Evolutionary conservation across 2,329 filamentous ascomycete species (phyloP).

Genomic region (Fusarium concolor): DNA sequence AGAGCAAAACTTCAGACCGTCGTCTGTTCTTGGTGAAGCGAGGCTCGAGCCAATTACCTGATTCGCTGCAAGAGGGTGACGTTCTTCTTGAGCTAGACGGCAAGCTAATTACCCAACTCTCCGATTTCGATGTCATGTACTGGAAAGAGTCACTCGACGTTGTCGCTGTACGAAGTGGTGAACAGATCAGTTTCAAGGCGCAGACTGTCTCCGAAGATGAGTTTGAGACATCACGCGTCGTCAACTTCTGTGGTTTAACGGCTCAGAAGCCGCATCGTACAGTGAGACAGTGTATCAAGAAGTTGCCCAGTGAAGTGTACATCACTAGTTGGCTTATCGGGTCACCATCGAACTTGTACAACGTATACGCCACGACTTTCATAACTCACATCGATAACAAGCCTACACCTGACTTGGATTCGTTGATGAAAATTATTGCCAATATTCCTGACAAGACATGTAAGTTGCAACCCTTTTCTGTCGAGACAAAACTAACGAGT

Average conservation of each 20-base stretch:
- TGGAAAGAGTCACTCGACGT: slow-evolving; percentile 84
- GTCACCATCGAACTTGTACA: slow-evolving; percentile 87
- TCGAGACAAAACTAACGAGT: background rate
- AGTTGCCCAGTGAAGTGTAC: slow-evolving; percentile 97
- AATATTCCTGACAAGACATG: slow-evolving; percentile 95
- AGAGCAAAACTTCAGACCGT: slow-evolving; percentile 89
- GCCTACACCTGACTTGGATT: slow-evolving; percentile 81
- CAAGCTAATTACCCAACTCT: slow-evolving; percentile 90
- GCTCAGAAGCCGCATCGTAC: slow-evolving; percentile 94
- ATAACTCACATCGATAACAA: slow-evolving; percentile 94
- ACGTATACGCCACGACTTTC: slow-evolving; percentile 95
- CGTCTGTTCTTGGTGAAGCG: slow-evolving; percentile 99
- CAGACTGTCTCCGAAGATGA: slow-evolving; percentile 89
- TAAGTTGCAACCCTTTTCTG: slow-evolving; percentile 53
- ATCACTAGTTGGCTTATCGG: slow-evolving; percentile 87
- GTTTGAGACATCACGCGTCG: slow-evolving; percentile 89
- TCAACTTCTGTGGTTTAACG: slow-evolving; percentile 94
- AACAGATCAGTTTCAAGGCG: slow-evolving; percentile 80
- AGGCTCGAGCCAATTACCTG: slow-evolving; percentile 63
- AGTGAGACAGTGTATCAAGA: slow-evolving; percentile 95
- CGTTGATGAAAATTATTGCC: slow-evolving; percentile 84
- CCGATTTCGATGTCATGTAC: slow-evolving; percentile 97
- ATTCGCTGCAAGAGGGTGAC: slow-evolving; percentile 85
- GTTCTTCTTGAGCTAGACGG: slow-evolving; percentile 90
- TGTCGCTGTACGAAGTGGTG: slow-evolving; percentile 85